Evolutionary conservation across 2,329 filamentous ascomycete genomes (phyloP).

Genomic region (Diaporthe citriasiana): DNA sequence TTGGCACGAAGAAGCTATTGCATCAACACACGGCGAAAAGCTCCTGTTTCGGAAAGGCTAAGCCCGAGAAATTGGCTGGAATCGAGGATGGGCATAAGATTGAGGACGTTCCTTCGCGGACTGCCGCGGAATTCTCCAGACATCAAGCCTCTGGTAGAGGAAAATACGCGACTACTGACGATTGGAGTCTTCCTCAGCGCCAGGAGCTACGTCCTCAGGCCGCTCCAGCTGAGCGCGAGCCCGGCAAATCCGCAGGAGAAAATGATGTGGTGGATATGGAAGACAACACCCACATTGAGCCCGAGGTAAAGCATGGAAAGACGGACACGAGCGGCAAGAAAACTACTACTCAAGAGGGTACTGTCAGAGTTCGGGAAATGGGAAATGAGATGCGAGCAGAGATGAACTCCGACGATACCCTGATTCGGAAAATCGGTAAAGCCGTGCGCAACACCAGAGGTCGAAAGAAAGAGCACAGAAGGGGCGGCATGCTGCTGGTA

Average conservation of each 20-base stretch:
- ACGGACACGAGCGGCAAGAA: neutral
- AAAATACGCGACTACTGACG: neutral
- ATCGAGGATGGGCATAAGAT: neutral
- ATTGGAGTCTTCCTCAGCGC: neutral
- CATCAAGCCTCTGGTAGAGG: neutral
- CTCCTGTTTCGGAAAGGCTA: neutral
- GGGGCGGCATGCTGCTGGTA: slow-evolving; percentile 37
- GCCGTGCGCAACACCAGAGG: slow-evolving; percentile 26
- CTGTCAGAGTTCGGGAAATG: neutral
- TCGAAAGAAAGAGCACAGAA: slow-evolving; percentile 39
- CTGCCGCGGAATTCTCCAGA: slow-evolving; percentile 11
- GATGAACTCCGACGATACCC: neutral
- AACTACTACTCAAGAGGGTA: neutral
- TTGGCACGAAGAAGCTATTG: slow-evolving; percentile 1
- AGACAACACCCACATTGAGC: neutral
- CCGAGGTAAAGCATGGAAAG: neutral
- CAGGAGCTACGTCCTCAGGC: neutral
- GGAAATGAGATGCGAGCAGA: neutral
- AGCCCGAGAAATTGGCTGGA: neutral
- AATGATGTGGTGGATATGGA: neutral
- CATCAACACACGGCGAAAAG: neutral
- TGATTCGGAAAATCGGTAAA: neutral
- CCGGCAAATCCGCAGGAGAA: neutral
- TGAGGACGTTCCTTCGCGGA: neutral
- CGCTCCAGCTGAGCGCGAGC: neutral